These are phyloP conservation scores for Phytophthora quininea DNA, from an alignment of 352 stramenopile species.

Conservation along the genomic window DNA sequence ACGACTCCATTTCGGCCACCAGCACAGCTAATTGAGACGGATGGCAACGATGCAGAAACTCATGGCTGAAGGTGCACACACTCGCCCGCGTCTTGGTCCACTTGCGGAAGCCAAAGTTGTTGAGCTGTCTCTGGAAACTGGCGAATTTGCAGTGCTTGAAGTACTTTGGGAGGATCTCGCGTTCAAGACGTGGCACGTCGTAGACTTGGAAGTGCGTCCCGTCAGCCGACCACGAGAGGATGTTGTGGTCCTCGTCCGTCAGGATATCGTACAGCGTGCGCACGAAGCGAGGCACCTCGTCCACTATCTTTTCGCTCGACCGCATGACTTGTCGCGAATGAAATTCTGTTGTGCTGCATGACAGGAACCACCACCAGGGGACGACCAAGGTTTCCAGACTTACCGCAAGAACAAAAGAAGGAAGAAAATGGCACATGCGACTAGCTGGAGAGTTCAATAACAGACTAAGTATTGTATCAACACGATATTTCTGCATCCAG, in stretches of 20 bases:
- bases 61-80: conserved; percentile 75
- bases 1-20: conserved; percentile 26
- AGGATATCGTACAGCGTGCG: conserved; percentile 75
- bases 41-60: conserved; percentile 59
- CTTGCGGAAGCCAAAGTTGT: conserved; percentile 92
- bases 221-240: conserved; percentile 73
- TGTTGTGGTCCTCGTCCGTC: conserved; percentile 57
- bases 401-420: too few relatives aligned
- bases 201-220: conserved; percentile 74
- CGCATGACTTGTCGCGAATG: conserved; percentile 8
- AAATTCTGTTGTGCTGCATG: too few relatives aligned
- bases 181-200: conserved; percentile 72
- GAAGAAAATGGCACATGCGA: too few relatives aligned
- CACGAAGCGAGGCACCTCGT: conserved; percentile 75
- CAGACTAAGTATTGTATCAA: too few relatives aligned
- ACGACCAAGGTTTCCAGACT: too few relatives aligned
- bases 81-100: conserved; percentile 72
- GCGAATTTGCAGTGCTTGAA: conserved; percentile 93
- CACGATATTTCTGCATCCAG: too few relatives aligned
- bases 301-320: conserved; percentile 10
- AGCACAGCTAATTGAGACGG: conserved; percentile 22
- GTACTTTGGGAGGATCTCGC: conserved; percentile 88
- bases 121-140: conserved; percentile 90
- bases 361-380: too few relatives aligned
- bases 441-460: too few relatives aligned